These are phyloP conservation scores for Delitschia confertaspora DNA, from an alignment of 495 filamentous ascomycete species.

Conservation along the genomic window DNA sequence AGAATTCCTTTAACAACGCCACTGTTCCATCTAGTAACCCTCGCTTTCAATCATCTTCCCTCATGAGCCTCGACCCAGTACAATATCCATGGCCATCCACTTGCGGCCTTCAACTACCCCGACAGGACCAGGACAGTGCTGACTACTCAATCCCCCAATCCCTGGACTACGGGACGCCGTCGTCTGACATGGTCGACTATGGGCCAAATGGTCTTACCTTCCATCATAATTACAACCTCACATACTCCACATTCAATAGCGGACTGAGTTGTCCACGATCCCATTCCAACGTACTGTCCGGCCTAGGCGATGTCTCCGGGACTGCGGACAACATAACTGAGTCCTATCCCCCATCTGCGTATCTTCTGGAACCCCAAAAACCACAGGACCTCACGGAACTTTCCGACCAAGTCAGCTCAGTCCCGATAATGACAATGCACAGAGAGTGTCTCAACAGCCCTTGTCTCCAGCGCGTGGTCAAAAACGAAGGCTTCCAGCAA, in stretches of 20 bases:
- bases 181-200: slow-evolving; percentile 3
- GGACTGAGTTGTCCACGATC: slow-evolving; percentile 20
- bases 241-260: slow-evolving; percentile 5
- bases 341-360: slow-evolving; percentile 23
- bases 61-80: slow-evolving; percentile 8
- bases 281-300: slow-evolving; percentile 8
- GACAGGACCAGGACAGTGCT: slow-evolving; percentile 4
- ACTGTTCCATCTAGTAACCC: slow-evolving; percentile 4
- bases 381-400: slow-evolving; percentile 16
- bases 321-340: slow-evolving; percentile 9
- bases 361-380: slow-evolving; percentile 17
- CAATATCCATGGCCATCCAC: slow-evolving; percentile 14
- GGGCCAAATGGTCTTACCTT: slow-evolving; percentile 9
- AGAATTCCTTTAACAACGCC: slow-evolving; percentile 4
- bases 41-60: not conserved
- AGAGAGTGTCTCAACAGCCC: no score
- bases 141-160: slow-evolving; percentile 10
- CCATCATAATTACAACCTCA: slow-evolving; percentile 12
- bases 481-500: no score
- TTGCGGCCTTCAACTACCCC: slow-evolving; percentile 2
- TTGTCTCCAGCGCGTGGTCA: no score
- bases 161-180: no score
- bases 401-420: slow-evolving; percentile 5
- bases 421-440: slow-evolving; percentile 10
- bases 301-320: slow-evolving; percentile 8